Evolutionary conservation across 2,329 filamentous ascomycete species (phyloP), one percentile per base, ranked within the genome.

Genomic region (Paecilomyces niveus): DNA sequence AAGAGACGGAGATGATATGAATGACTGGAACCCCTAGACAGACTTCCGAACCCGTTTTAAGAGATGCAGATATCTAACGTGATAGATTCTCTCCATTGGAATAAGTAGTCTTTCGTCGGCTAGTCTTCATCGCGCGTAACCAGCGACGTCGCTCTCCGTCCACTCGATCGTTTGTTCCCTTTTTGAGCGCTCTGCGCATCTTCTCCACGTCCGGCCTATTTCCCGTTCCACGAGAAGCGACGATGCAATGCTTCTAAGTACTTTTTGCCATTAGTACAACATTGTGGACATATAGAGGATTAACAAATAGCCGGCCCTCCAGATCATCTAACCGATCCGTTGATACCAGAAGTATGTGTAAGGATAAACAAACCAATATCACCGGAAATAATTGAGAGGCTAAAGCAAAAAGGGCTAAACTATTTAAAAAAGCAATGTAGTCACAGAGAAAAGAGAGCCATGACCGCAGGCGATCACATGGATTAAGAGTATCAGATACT

Each of bases 281-380:
- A 52, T 29, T 52, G 26, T 52, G 15, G 8, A 26, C 26, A 52
- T 6, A 52, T 52, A 21, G 22, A 24, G 21, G 22, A 52, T 24
- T 52, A 52, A 52, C 50, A 52, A 15, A 26, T 52, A 52, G 26
- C 50, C 50, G 26, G 21, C 26, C 50, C 21, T 24, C 22, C 26
- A 21, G 18, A 31, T 26, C 52, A 6, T 55, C 45, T 13, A 55
- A 11, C 9, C 32, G 15, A n/a, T 33, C 32, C 29, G 18, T 54
- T 21, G 31, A 54, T 10, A 54, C 53, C 39, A 50, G 15, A 33
- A 49, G 54, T 54, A 45, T 56, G 52, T 58, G 45, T 59, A 59
- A 53, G 24, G 56, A 45, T 59, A 54, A 45, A 59, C 54, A 58
- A 58, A 59, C 57, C 54, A 56, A 59, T 59, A 56, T 59, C 54